Percentiles rank a stretch among this genome's conserved stretches.
Evolutionary conservation across 768 basidiomycete genomes (phyloP).

Genomic region (Asterophora parasitica): DNA sequence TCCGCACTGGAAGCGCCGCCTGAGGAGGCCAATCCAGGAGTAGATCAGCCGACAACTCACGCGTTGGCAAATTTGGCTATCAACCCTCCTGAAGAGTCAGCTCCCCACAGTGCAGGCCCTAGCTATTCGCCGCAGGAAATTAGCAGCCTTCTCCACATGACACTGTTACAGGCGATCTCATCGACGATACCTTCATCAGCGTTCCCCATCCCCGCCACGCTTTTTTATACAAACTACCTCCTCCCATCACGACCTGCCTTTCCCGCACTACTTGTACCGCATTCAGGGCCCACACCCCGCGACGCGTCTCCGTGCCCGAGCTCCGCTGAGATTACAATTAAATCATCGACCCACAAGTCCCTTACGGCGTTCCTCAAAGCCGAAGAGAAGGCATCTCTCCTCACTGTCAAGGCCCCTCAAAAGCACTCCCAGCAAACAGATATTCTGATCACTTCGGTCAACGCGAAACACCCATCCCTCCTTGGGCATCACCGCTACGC

Average conservation of each 20-base stretch:
- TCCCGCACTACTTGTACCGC: conserved; percentile 34
- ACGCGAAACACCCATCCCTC: conserved; percentile 53
- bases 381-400: conserved; percentile 65
- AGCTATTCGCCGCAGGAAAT: conserved; percentile 43
- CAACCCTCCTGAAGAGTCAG: not conserved
- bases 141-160: conserved; percentile 48
- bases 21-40: conserved; percentile 10
- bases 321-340: conserved; percentile 59
- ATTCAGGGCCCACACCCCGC: conserved; percentile 16
- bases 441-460: conserved; percentile 50
- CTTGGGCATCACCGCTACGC: conserved; percentile 43
- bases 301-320: conserved; percentile 28
- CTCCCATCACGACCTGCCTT: conserved; percentile 79
- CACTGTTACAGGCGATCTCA: conserved; percentile 64
- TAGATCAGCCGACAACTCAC: conserved; percentile 2
- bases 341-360: conserved; percentile 76
- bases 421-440: conserved; percentile 48
- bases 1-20: conserved; percentile 15
- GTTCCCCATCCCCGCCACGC: conserved; percentile 75
- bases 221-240: conserved; percentile 71
- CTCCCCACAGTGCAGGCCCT: conserved; percentile 1
- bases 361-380: conserved; percentile 76
- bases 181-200: conserved; percentile 41
- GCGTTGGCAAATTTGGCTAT: conserved; percentile 10
- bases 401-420: conserved; percentile 64